Evolutionary conservation across 306 rosid genomes (phyloP).

Genomic region (Medicago truncatula): MtrunA17r5.0-ANR NC_053043.1:4994001-4994500

Average conservation of each 20-base stretch:
- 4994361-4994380: constrained; percentile 48
- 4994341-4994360: constrained; percentile 66
- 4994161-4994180: constrained; percentile 72
- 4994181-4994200: constrained; percentile 72
- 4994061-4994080: constrained; percentile 73
- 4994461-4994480: background rate
- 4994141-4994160: constrained; percentile 85
- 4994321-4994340: constrained; percentile 46
- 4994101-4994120: constrained; percentile 64
- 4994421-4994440: constrained; percentile 39
- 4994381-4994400: constrained; percentile 28
- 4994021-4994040: constrained; percentile 63
- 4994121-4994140: constrained; percentile 76
- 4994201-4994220: constrained; percentile 62
- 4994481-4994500: constrained; percentile 39
- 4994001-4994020: constrained; percentile 69
- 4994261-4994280: constrained; percentile 52
- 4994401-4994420: constrained; percentile 29
- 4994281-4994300: constrained; percentile 63
- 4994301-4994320: constrained; percentile 65
- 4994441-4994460: background rate
- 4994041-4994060: constrained; percentile 55
- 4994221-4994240: constrained; percentile 61
- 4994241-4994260: constrained; percentile 68
- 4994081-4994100: constrained; percentile 76